phyloP scores from a whole-genome alignment of 176 grass and related monocot species.

The Carex scoparia region DNA sequence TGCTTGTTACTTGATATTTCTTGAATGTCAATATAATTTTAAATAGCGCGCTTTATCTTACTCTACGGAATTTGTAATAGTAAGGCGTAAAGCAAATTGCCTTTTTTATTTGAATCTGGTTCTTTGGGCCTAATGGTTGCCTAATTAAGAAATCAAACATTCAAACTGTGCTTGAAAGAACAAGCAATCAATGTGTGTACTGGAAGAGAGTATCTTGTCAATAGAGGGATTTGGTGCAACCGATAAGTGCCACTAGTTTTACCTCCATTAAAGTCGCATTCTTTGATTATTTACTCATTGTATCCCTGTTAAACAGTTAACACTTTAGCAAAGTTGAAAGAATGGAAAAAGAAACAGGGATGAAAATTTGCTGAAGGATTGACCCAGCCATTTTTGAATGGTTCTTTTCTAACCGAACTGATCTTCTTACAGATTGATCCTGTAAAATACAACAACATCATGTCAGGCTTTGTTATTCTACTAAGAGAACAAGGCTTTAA shows the following conservation, averaged over 20 bases:
- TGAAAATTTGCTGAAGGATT: background rate
- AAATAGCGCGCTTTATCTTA: background rate
- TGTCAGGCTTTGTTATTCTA: slow-evolving; percentile 44
- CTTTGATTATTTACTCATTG: background rate
- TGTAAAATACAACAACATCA: slow-evolving; percentile 62
- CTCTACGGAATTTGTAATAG: background rate
- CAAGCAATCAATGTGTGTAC: background rate
- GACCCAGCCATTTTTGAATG: background rate
- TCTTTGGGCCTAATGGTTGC: background rate
- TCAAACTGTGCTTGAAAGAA: background rate
- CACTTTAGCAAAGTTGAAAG: background rate
- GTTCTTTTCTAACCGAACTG: slow-evolving; percentile 11
- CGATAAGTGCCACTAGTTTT: background rate
- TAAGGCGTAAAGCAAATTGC: background rate
- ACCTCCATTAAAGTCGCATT: background rate
- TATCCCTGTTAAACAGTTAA: background rate
- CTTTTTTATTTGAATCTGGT: background rate
- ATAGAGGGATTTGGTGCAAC: background rate
- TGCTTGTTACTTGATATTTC: background rate
- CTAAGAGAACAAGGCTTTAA: slow-evolving; percentile 66
- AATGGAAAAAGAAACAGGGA: background rate
- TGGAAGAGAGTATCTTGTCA: background rate
- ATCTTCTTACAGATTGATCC: slow-evolving; percentile 61
- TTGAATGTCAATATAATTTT: background rate
- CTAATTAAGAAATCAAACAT: background rate